Evolutionary conservation across 495 filamentous ascomycete species (phyloP).

Genomic region (Hypomontagnella monticulosa): DNA sequence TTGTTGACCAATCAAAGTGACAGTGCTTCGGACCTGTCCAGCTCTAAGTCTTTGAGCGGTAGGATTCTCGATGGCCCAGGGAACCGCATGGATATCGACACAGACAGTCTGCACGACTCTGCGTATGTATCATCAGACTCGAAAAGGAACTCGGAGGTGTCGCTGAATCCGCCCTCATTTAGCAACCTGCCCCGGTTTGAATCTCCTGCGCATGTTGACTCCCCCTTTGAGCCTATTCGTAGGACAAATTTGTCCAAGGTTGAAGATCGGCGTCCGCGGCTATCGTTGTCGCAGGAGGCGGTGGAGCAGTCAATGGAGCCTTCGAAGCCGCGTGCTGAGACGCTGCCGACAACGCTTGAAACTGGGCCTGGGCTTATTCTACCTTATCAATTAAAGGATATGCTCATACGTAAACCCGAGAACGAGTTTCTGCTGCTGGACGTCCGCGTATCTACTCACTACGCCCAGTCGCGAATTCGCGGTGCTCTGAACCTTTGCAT

Average conservation of each 20-base stretch:
- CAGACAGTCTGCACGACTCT: slow-evolving; percentile 53
- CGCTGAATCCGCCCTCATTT: slow-evolving; percentile 50
- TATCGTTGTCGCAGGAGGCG: slow-evolving; percentile 56
- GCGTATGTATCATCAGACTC: slow-evolving; percentile 60
- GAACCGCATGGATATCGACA: slow-evolving; percentile 43
- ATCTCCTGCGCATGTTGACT: slow-evolving; percentile 50
- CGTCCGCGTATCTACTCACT: slow-evolving; percentile 86
- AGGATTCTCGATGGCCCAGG: slow-evolving; percentile 29
- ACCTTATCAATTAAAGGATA: slow-evolving; percentile 68
- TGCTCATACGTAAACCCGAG: slow-evolving; percentile 65
- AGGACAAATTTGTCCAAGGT: slow-evolving; percentile 49
- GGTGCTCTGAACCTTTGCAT: slow-evolving; percentile 93
- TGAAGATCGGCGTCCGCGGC: slow-evolving; percentile 61
- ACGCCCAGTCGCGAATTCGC: slow-evolving; percentile 73
- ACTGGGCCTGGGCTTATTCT: slow-evolving; percentile 66
- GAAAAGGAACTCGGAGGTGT: slow-evolving; percentile 57
- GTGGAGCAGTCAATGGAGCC: slow-evolving; percentile 32
- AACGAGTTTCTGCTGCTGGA: slow-evolving; percentile 81
- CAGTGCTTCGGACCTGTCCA: slow-evolving; percentile 42
- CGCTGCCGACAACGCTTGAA: slow-evolving; percentile 61
- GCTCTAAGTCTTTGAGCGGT: slow-evolving; percentile 28
- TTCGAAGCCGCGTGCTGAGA: slow-evolving; percentile 62
- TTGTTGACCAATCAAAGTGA: slow-evolving; percentile 54
- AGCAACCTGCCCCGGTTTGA: slow-evolving; percentile 48
- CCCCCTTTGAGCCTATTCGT: slow-evolving; percentile 47